Percentiles rank a stretch among this genome's conserved stretches.
These are phyloP conservation scores for Ambispora gerdemannii DNA, from an alignment of 192 early-diverging fungal genomes.

Conservation along the genomic window DNA sequence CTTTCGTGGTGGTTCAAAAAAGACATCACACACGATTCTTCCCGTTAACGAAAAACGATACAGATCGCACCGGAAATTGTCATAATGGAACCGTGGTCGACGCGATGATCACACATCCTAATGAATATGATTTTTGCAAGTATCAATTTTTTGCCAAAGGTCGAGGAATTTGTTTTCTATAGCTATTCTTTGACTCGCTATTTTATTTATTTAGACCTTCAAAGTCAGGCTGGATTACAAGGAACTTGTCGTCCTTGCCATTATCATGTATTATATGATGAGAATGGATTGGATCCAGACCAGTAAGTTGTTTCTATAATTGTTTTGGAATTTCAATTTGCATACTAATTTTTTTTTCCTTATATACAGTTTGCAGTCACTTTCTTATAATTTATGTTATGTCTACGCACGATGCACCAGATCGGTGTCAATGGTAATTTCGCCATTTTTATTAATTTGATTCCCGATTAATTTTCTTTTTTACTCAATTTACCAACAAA, in stretches of 20 bases:
- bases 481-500: neutral
- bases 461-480: neutral
- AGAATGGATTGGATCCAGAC: conserved; percentile 76
- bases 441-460: too few relatives aligned
- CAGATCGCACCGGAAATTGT: conserved; percentile 77
- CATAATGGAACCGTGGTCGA: conserved; percentile 80
- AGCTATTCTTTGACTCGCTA: too few relatives aligned
- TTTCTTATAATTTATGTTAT: conserved; percentile 86
- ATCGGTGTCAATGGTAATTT: conserved; percentile 61
- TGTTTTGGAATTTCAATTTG: too few relatives aligned
- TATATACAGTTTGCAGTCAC: conserved; percentile 52
- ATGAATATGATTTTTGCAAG: conserved; percentile 79
- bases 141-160: too few relatives aligned
- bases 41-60: conserved; percentile 54
- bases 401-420: conserved; percentile 82
- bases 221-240: conserved; percentile 86
- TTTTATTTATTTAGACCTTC: conserved; percentile 58
- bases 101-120: conserved; percentile 67
- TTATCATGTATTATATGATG: conserved; percentile 88
- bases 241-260: conserved; percentile 89
- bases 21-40: conserved; percentile 89
- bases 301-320: conserved; percentile 3
- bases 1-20: conserved; percentile 83
- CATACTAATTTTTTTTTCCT: too few relatives aligned
- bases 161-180: too few relatives aligned